Conservation (phyloP, 768 basidiomycete genomes). For the Leccinellum luteum region DNA sequence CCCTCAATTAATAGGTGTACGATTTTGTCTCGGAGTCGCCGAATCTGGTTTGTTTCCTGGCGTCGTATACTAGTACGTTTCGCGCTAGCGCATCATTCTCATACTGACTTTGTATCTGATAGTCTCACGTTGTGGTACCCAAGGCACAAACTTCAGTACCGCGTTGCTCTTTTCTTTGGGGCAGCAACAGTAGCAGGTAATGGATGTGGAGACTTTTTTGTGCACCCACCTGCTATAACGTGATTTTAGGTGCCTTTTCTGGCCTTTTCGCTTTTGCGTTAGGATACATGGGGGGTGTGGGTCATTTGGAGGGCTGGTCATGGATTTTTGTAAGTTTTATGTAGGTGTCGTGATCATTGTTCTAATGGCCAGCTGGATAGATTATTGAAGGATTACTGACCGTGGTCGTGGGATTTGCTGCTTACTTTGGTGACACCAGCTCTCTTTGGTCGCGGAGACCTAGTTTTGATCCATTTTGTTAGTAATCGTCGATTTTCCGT, state of each 20-base stretch:
- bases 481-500: constrained; percentile 56
- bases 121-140: constrained; percentile 72
- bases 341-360: not conserved
- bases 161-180: constrained; percentile 63
- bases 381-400: constrained; percentile 49
- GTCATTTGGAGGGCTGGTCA: constrained; percentile 54
- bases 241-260: constrained; percentile 47
- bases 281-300: constrained; percentile 47
- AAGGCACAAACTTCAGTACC: constrained; percentile 54
- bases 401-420: constrained; percentile 50
- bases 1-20: constrained; percentile 55
- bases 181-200: constrained; percentile 58
- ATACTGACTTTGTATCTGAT: not conserved
- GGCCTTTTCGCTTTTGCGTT: constrained; percentile 58
- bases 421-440: constrained; percentile 43
- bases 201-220: not conserved
- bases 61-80: constrained; percentile 64
- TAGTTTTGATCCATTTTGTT: not conserved
- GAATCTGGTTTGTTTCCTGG: constrained; percentile 76
- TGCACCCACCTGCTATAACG: not conserved
- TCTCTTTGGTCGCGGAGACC: not conserved
- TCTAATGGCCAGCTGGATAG: not conserved
- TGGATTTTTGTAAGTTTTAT: constrained; percentile 58
- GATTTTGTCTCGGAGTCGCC: constrained; percentile 59
- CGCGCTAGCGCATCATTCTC: too few relatives aligned